Evolutionary conservation across 805 yeast genomes (phyloP), one percentile per base, ranked within the genome.

Genomic region (Yamadazyma insecticola): DNA sequence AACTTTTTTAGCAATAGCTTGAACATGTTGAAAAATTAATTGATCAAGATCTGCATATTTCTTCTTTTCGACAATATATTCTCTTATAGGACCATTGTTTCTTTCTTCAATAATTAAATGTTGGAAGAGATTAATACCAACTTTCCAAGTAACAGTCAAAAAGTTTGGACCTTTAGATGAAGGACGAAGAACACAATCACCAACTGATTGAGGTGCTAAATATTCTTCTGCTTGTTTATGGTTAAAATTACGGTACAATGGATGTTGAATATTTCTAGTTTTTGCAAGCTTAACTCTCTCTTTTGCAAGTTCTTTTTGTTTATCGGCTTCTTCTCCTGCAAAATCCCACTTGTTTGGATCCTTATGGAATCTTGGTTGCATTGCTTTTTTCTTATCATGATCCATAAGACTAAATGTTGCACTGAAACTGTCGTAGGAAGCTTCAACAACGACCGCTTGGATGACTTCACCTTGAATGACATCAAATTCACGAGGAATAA

Each of bases 91-190:
- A 31, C 74, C 80, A 48, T 78, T 77, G 27, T 72, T 78, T 28
- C 72, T 70, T 57, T 92, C 97, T 40, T 78, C 67, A 27, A 92
- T 83, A 45, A 88, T 92, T 41, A 92, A 65, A 54, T 92, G 97
- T 55, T 92, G 97, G 61, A 82, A 92, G 40, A 90, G 62, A 53
- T 81, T 83, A 51, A 85, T 90, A 37, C 85, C 92, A 27, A 92
- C 89, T 55, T 92, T 92, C 97, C 97, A 92, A 0, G 99, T 90
- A 24, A 90, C 80, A 2, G 96, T 88, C 45, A 92, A 70, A 56
- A 80, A 96, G 41, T 86, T 84, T 28, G 74, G 70, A 25, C 98
- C 98, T 40, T 80, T 77, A 7, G 95, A 86, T 0, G 97, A 87
- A 13, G 97, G 99, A 45, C 99, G 75, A 34, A 92, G 83, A 13